Base-by-base conservation (phyloP, 371 early-diverging fungal genomes). In the Fennellomyces sp. region DNA sequence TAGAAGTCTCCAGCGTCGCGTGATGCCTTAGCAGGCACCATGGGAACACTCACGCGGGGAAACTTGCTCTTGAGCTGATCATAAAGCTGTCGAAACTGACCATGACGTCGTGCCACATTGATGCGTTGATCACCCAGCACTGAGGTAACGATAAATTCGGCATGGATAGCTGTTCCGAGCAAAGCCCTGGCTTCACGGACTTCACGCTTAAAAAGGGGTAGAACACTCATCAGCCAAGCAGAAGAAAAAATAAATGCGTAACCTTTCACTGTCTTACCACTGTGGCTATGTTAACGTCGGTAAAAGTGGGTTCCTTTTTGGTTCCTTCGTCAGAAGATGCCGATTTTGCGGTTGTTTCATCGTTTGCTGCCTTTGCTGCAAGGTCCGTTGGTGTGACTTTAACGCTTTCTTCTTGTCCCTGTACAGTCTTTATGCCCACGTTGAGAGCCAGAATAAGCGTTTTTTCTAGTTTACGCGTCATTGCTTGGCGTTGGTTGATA, bases 331-430 rank as follows among this genome's bases (percentile, higher is more conserved):
- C 60, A 10, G 15, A 8, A 10, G 42, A 29, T 31, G 45, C 26
- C 26, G 47, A 33, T 31, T 21, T 23, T 11, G 45, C 13, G 8
- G 55, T 12, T n/a, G 30, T 21, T 15, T 13, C 36, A 2, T 5
- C 17, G 5, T n/a, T 1, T 35, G 0, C 31, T 36, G 19, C 17
- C 11, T 10, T 58, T 19, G 17, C 12, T 56, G 26, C 55, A 19
- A 61, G 38, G 17, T 61, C 61, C 15, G 26, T 39, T 35, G 58
- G 35, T 19, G 49, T 56, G 42, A 73, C 31, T 21, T 73, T 63
- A 31, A 76, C 70, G 17, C 66, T 64, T 29, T 76, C 73, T 58
- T 80, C 77, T 8, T 69, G 66, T 0, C 80, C 77, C 49, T 75
- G 70, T 0, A 68, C 56, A 0, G 75, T 72, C 58, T 80, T 76